Conservation (phyloP, 2,329 filamentous ascomycete species). For the Lachnellula hyalina region DNA sequence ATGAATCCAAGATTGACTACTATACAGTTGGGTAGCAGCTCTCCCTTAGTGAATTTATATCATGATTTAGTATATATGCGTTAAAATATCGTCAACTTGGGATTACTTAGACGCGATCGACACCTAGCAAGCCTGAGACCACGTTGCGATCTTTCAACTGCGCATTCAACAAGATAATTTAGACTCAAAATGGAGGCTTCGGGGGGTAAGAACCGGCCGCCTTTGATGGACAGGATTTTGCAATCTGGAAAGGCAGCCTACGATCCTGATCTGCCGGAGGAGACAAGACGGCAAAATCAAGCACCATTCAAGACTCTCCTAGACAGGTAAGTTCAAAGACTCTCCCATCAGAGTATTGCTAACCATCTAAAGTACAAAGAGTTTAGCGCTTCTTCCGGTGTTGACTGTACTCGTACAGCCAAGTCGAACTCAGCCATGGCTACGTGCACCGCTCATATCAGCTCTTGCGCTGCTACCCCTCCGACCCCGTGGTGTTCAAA, state of each 20-base stretch:
- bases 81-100: too few relatives aligned
- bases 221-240: constrained; percentile 27
- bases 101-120: too few relatives aligned
- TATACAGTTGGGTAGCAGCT: too few relatives aligned
- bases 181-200: not conserved
- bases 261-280: constrained; percentile 23
- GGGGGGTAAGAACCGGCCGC: constrained; percentile 13
- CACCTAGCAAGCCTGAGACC: not conserved
- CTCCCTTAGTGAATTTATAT: too few relatives aligned
- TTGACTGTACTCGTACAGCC: constrained; percentile 62
- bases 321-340: constrained; percentile 15
- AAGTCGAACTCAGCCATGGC: constrained; percentile 51
- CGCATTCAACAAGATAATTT: not conserved
- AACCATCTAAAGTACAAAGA: constrained; percentile 33
- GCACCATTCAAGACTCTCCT: constrained; percentile 21
- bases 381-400: constrained; percentile 53
- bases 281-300: constrained; percentile 11
- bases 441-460: constrained; percentile 51
- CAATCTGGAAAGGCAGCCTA: constrained; percentile 26
- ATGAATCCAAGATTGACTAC: too few relatives aligned
- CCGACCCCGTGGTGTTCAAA: constrained; percentile 57
- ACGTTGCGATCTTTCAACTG: not conserved
- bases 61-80: too few relatives aligned
- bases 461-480: constrained; percentile 57
- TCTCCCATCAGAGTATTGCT: constrained; percentile 2